Evolutionary conservation across 495 filamentous ascomycete species (phyloP), one percentile per base, ranked within the genome.

Genomic region (Aspergillus sparsus): DNA sequence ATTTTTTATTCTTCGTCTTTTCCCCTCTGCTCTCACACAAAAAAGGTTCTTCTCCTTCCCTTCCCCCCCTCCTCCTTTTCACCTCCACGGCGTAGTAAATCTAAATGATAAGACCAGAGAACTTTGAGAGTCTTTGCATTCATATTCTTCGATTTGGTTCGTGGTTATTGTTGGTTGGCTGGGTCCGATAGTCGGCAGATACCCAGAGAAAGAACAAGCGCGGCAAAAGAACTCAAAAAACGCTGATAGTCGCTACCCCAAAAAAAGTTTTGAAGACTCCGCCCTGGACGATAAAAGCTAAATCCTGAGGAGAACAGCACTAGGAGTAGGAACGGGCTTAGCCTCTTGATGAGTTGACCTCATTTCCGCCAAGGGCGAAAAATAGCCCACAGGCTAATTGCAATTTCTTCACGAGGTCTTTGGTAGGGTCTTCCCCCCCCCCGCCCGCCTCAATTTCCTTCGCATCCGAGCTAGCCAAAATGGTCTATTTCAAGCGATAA

Each of bases 401-500:
- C 44, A 16, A 9, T 7, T 47, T 47, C 39, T 42, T 42, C 39
- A 42, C 39, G 39, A 15, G 16, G 27, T 47, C 27, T 21, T 10
- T 27, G 21, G 21, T 27, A 27, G 21, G 21, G 21, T 21, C n/a
- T n/a, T 16, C 44, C n/a, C 44, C 9, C 10, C 44, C 21, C 44
- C 12, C 21, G 5, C 15, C 11, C 11, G 37, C 37, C 37, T n/a
- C 27, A 18, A 18, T 21, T 47, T 13, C 10, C 9, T n/a, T 16
- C 18, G 11, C 11, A 18, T 47, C 15, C 15, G 9, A 18, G 6
- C 44, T 21, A 47, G 44, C 44, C 27, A 21, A 18, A 21, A 47
- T 47, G 44, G 44, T 21, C 44, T 10, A 47, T 47, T 47, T 47
- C 44, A 47, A 46, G 42, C 42, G 42, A 46, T 16, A 46, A 46